Percentiles rank a stretch among this genome's conserved stretches.
phyloP scores from a whole-genome alignment of 768 basidiomycete species.

The Zangia roseola region DNA sequence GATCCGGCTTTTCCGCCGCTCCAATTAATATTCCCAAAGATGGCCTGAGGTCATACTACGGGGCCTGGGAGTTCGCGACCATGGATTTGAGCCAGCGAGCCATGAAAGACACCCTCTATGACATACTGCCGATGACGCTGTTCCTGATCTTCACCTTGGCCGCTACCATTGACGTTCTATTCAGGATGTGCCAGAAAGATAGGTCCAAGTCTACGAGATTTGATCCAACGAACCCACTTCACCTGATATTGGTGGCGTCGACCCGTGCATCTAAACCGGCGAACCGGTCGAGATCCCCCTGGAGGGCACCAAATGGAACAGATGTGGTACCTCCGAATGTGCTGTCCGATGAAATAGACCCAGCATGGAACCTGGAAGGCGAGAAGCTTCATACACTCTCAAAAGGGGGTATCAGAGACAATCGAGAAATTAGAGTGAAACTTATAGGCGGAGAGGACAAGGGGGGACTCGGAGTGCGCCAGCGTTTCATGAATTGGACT shows the following conservation, averaged over 20 bases:
- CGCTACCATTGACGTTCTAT: background rate
- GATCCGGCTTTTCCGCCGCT: background rate
- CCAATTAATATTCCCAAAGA: too few species aligned
- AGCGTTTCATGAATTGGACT: too few species aligned
- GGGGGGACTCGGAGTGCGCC: too few species aligned
- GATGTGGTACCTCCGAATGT: too few species aligned
- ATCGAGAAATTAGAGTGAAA: too few species aligned
- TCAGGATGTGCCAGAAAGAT: background rate
- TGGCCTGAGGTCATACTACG: background rate
- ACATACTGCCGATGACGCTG: slow-evolving; percentile 1
- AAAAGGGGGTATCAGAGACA: too few species aligned
- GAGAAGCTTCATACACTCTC: too few species aligned
- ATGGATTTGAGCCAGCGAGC: slow-evolving; percentile 1
- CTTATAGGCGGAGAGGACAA: too few species aligned
- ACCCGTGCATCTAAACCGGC: background rate
- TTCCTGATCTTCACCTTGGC: background rate
- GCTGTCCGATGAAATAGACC: too few species aligned
- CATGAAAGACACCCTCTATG: background rate
- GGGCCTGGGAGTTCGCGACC: background rate
- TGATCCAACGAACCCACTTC: slow-evolving; percentile 2
- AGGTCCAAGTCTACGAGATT: background rate
- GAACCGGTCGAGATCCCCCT: too few species aligned
- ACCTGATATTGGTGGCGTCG: slow-evolving; percentile 1
- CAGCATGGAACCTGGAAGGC: too few species aligned
- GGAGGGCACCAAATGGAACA: too few species aligned